Conservation (phyloP, 179 eudicot species). For the Drosera spatulata region DNA sequence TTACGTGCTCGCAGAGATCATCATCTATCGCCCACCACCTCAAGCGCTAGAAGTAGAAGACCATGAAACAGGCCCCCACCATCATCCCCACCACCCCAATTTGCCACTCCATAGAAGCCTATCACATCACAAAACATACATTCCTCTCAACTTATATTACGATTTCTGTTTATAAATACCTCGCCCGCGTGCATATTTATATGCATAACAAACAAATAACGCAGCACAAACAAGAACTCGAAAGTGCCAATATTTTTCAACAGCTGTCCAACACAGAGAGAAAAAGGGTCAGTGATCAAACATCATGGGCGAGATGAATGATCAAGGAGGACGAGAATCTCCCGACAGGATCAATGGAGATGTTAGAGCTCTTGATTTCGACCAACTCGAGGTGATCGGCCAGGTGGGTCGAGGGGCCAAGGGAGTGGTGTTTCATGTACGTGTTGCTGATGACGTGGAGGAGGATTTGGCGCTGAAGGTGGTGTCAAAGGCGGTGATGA, state of each 20-base stretch:
- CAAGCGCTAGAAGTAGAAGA: neutral
- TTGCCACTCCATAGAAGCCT: too few relatives aligned
- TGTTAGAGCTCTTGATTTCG: constrained; percentile 11
- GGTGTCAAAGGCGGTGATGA: constrained; percentile 41
- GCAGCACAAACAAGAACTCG: too few relatives aligned
- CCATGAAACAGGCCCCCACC: neutral
- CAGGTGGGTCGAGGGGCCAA: constrained; percentile 89
- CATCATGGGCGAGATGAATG: too few relatives aligned
- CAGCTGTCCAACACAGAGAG: too few relatives aligned
- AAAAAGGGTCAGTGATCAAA: too few relatives aligned
- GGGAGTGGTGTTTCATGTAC: constrained; percentile 70
- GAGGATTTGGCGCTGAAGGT: constrained; percentile 62
- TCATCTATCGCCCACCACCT: neutral
- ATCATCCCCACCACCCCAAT: neutral
- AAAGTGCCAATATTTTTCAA: too few relatives aligned
- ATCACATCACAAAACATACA: too few relatives aligned
- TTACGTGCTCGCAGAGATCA: neutral
- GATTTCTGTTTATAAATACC: too few relatives aligned
- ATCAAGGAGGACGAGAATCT: neutral
- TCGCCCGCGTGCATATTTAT: too few relatives aligned
- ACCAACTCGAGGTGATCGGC: constrained; percentile 26
- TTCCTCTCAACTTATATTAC: too few relatives aligned
- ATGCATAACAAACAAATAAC: too few relatives aligned
- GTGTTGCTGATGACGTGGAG: constrained; percentile 3
- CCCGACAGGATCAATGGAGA: neutral